A percentile compares a stretch with the other conserved stretches of the same genome.
Conservation (phyloP, 306 rosid genomes). For the Medicago ruthenica region DNA sequence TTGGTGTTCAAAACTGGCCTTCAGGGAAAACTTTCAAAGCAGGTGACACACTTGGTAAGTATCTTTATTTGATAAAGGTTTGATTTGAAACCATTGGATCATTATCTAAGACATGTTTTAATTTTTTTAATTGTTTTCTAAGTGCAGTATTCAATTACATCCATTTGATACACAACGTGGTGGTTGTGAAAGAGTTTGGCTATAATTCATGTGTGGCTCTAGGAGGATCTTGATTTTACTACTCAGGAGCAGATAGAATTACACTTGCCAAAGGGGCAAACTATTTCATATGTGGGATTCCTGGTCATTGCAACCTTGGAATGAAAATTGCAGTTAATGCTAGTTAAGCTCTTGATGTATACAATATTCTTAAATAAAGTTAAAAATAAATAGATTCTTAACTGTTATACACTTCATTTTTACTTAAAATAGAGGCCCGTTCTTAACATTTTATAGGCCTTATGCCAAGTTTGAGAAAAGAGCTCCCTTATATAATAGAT, state of each 20-base stretch:
- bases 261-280: background rate
- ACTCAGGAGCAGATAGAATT: background rate
- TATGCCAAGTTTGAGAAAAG: too few species aligned
- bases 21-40: background rate
- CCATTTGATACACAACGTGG: background rate
- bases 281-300: background rate
- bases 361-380: background rate
- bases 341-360: background rate
- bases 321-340: background rate
- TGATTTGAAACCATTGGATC: too few species aligned
- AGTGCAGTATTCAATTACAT: background rate
- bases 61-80: too few species aligned
- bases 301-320: background rate
- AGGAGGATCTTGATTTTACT: background rate
- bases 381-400: background rate
- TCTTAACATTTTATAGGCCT: too few species aligned
- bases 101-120: too few species aligned
- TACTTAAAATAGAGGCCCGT: too few species aligned
- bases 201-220: background rate
- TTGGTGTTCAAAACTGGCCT: background rate
- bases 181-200: background rate
- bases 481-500: too few species aligned
- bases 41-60: background rate
- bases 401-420: too few species aligned
- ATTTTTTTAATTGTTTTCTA: background rate